Conservation (phyloP, 345 rosid genomes). For the Salix brachista region DNA sequence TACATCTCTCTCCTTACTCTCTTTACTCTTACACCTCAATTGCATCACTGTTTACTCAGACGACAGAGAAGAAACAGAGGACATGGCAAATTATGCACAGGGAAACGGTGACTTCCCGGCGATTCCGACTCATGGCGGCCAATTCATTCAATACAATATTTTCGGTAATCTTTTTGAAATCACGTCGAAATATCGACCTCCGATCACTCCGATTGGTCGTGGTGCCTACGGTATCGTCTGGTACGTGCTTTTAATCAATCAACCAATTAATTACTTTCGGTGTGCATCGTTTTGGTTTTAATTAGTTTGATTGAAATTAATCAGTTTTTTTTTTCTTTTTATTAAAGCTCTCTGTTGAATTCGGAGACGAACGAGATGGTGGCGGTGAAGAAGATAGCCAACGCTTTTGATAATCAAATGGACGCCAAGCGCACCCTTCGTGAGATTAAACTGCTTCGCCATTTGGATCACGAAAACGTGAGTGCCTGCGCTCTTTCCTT, state of each 20-base stretch:
- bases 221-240: conserved; percentile 99
- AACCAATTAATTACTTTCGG: too few species aligned
- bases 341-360: conserved; percentile 74
- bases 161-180: conserved; percentile 79
- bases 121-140: conserved; percentile 64
- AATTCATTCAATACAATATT: conserved; percentile 60
- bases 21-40: not conserved
- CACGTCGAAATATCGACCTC: conserved; percentile 82
- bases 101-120: conserved; percentile 67
- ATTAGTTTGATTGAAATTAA: not conserved
- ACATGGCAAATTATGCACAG: conserved; percentile 32
- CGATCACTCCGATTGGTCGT: conserved; percentile 92
- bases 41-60: not conserved
- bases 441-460: conserved; percentile 92
- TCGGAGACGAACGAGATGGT: conserved; percentile 88
- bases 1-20: not conserved
- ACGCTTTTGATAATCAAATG: conserved; percentile 92
- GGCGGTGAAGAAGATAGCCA: conserved; percentile 96
- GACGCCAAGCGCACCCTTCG: conserved; percentile 98
- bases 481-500: conserved; percentile 5
- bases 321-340: not conserved
- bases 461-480: conserved; percentile 95
- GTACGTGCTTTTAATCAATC: conserved; percentile 33
- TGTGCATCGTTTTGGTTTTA: not conserved
- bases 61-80: not conserved